These are phyloP conservation scores for Coemansia sp. DNA, from an alignment of 192 early-diverging fungal genomes.

Conservation along the genomic window DNA sequence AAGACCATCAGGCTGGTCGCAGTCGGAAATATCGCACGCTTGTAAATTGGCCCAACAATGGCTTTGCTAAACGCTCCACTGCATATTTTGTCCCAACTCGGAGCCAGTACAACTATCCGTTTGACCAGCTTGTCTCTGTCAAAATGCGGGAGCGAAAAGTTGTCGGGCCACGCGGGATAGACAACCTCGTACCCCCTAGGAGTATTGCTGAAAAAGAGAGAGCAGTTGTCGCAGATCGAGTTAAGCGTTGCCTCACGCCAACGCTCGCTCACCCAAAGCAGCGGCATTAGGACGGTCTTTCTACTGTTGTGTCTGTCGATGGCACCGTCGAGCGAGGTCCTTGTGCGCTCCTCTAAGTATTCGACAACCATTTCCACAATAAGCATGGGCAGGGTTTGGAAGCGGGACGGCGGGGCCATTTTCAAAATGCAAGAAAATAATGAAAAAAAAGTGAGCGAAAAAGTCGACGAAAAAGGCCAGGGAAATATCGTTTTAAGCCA, in stretches of 20 bases:
- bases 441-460: not conserved
- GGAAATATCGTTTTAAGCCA: not conserved
- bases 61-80: not conserved
- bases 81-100: not conserved
- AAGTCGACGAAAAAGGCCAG: not conserved
- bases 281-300: not conserved
- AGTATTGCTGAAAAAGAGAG: not conserved
- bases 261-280: constrained; percentile 4
- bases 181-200: not conserved
- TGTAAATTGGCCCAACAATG: not conserved
- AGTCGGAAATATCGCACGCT: not conserved
- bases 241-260: not conserved
- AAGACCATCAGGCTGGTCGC: not conserved
- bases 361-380: constrained; percentile 3
- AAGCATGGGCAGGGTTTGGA: constrained; percentile 6
- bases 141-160: not conserved
- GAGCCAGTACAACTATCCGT: not conserved
- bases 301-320: not conserved
- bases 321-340: not conserved
- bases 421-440: not conserved
- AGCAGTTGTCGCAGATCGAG: constrained; percentile 2
- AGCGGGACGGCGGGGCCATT: not conserved
- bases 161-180: not conserved
- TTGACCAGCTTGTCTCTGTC: not conserved
- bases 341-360: not conserved